Base-by-base conservation (phyloP, 371 early-diverging fungal genomes). In the Amoeboaphelidium protococcarum region DNA sequence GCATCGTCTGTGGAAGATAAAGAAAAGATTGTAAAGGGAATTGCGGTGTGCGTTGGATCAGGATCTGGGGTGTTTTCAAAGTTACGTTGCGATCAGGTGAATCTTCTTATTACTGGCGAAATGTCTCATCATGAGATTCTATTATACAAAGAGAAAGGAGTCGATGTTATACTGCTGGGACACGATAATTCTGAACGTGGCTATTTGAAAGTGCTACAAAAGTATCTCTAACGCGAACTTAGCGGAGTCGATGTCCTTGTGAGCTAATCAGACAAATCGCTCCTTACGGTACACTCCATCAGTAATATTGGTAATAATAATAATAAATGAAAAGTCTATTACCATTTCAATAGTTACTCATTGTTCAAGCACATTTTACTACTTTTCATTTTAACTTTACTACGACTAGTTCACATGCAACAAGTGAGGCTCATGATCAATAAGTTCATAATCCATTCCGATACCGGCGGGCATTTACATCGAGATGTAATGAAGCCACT, bases 41-140 rank as follows among this genome's bases (percentile, higher is more conserved):
- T 95, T 3, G 92, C 84, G 13, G 82, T 92, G 41, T 95, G 94
- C 60, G 91, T 91, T 2, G 95, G 92, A 16, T 86, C 90, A 0
- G 63, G 80, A 0, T 59, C 66, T 16, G 71, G 72, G 1, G 73
- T 80, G 2, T 54, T 80, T 4, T 52, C 56, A 12, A n/a, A n/a
- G n/a, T n/a, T n/a, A n/a, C 56, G 61, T 1, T 52, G 60, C 0
- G 42, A 58, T 6, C 73, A 23, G 19, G 55, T 74, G 2, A 86
- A 86, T 50, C 54, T 95, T 41, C 78, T 73, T 53, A 69, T 90
- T 26, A 84, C 96, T n/a, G 97, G 96, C 23, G 92, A 92, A 62
- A 79, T 90, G 72, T 69, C 74, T 13, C 92, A 91, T 54, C 92
- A 92, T 52, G 86, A 86, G 47, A 66, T 91, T 1, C 64, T 94